Percentiles rank a stretch among this genome's conserved stretches.
These are phyloP conservation scores for Calvatia gigantea DNA, from an alignment of 768 basidiomycete species.

Conservation along the genomic window DNA sequence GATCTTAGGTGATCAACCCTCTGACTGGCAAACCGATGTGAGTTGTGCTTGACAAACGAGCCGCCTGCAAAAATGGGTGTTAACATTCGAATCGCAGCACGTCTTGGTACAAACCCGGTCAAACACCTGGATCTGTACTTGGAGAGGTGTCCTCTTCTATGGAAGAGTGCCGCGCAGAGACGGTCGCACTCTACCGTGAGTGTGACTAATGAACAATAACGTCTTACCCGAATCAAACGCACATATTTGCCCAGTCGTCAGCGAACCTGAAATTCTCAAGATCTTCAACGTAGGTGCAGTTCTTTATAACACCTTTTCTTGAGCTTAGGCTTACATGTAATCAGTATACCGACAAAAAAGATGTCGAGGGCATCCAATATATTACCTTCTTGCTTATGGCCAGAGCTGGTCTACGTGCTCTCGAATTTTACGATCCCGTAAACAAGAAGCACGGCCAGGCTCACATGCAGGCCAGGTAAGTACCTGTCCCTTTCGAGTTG, in stretches of 20 bases:
- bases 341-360: conserved; percentile 65
- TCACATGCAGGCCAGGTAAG: conserved; percentile 86
- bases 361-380: conserved; percentile 75
- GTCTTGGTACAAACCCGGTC: conserved; percentile 88
- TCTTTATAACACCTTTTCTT: background rate
- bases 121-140: conserved; percentile 77
- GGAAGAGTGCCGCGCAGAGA: conserved; percentile 92
- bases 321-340: background rate
- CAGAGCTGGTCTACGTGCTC: conserved; percentile 72
- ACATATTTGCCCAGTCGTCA: conserved; percentile 46
- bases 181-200: conserved; percentile 78
- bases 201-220: conserved; percentile 9
- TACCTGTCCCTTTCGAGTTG: conserved; percentile 9
- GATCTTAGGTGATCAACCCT: conserved; percentile 68
- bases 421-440: conserved; percentile 81
- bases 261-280: conserved; percentile 71
- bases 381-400: conserved; percentile 85
- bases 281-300: conserved; percentile 66
- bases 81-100: conserved; percentile 36
- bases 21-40: conserved; percentile 76
- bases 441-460: conserved; percentile 85
- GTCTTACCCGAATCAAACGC: background rate
- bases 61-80: background rate
- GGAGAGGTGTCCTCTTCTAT: conserved; percentile 88
- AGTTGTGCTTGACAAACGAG: conserved; percentile 17